These are phyloP conservation scores for Nigrograna mackinnonii DNA, from an alignment of 2,329 filamentous ascomycete genomes.

Conservation along the genomic window DNA sequence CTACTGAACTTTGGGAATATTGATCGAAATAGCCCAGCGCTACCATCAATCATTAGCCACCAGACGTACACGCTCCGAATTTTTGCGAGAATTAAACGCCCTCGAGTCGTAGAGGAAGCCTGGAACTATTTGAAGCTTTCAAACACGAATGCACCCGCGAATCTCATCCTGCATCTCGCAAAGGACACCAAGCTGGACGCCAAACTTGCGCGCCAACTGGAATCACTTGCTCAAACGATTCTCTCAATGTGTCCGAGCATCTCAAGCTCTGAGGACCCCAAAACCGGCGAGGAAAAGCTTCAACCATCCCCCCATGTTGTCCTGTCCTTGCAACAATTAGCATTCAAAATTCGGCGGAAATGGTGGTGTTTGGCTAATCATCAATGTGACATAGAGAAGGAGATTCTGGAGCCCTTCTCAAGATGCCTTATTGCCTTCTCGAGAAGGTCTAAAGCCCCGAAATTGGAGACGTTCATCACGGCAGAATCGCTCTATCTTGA, in stretches of 20 bases:
- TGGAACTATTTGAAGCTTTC: slow-evolving; percentile 59
- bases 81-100: slow-evolving; percentile 63
- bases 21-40: slow-evolving; percentile 28
- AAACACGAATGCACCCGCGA: slow-evolving; percentile 60
- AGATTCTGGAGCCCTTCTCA: slow-evolving; percentile 67
- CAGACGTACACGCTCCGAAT: slow-evolving; percentile 69
- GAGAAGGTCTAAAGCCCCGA: slow-evolving; percentile 51
- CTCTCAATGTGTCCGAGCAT: slow-evolving; percentile 69
- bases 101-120: slow-evolving; percentile 61
- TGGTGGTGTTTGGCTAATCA: slow-evolving; percentile 70
- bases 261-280: slow-evolving; percentile 64
- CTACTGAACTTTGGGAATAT: slow-evolving; percentile 64
- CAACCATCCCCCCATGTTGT: slow-evolving; percentile 61
- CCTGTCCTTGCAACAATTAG: slow-evolving; percentile 67
- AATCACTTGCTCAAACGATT: slow-evolving; percentile 66
- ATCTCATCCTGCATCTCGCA: slow-evolving; percentile 56
- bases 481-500: slow-evolving; percentile 32
- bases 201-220: slow-evolving; percentile 68
- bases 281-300: slow-evolving; percentile 57
- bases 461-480: slow-evolving; percentile 44
- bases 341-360: slow-evolving; percentile 62
- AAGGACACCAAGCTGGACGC: slow-evolving; percentile 50
- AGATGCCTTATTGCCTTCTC: slow-evolving; percentile 66
- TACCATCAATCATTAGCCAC: slow-evolving; percentile 64
- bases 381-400: slow-evolving; percentile 62